phyloP scores from a whole-genome alignment of 108 stramenopile species.

The Pseudonitzschia delicatissima region DNA sequence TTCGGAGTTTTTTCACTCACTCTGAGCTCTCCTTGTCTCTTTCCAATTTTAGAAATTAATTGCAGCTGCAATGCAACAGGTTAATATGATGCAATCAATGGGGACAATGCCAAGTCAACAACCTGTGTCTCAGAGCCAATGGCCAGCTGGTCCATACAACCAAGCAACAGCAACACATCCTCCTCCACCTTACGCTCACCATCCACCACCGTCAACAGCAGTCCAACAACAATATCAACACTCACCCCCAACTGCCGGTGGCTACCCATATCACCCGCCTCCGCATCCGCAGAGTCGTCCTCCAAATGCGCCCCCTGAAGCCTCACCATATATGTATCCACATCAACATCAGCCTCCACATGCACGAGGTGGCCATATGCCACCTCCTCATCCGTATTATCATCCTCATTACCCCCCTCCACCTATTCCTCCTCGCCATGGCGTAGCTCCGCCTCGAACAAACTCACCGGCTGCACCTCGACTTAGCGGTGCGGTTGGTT shows the following conservation, averaged over 20 bases:
- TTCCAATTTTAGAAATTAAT: slow-evolving; percentile 55
- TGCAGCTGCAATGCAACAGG: slow-evolving; percentile 69
- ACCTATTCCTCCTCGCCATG: slow-evolving; percentile 31
- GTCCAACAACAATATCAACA: slow-evolving; percentile 33
- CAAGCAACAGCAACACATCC: slow-evolving; percentile 36
- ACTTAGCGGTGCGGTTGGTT: slow-evolving; percentile 9
- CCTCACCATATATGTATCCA: slow-evolving; percentile 44
- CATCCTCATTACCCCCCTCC: slow-evolving; percentile 46
- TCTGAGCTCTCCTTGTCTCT: neutral
- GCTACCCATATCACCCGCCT: slow-evolving; percentile 37
- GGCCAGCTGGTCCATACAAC: slow-evolving; percentile 46
- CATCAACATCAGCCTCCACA: slow-evolving; percentile 17
- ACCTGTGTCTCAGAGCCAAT: slow-evolving; percentile 27
- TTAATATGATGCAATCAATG: slow-evolving; percentile 61
- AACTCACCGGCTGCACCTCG: slow-evolving; percentile 20
- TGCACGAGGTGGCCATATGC: slow-evolving; percentile 38
- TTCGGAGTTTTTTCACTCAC: neutral
- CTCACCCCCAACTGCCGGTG: slow-evolving; percentile 22
- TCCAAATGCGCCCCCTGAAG: slow-evolving; percentile 14
- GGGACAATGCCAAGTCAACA: slow-evolving; percentile 50
- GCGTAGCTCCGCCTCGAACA: slow-evolving; percentile 18
- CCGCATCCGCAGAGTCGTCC: slow-evolving; percentile 28
- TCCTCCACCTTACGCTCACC: slow-evolving; percentile 26
- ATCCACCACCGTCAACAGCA: slow-evolving; percentile 19
- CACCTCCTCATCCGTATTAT: slow-evolving; percentile 53